A percentile compares a stretch with the other conserved stretches of the same genome.
phyloP scores from a whole-genome alignment of 2,329 filamentous ascomycete genomes.

The Calycina herbarum region DNA sequence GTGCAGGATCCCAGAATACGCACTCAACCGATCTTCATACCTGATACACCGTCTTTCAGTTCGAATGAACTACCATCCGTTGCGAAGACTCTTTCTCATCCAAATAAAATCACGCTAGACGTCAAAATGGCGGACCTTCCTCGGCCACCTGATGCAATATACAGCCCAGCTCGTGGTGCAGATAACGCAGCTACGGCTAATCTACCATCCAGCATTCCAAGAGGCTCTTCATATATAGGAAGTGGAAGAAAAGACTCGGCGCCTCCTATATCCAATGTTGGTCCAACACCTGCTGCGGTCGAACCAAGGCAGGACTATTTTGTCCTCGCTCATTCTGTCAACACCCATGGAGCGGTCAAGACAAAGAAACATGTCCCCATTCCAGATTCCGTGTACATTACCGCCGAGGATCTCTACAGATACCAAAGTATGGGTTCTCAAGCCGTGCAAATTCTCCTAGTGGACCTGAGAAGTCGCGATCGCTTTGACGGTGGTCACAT shows the following conservation, averaged over 20 bases:
- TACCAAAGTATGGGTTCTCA: constrained; percentile 58
- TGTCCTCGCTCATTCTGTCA: constrained; percentile 20
- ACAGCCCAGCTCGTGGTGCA: constrained; percentile 36
- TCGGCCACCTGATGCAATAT: constrained; percentile 39
- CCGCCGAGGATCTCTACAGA: constrained; percentile 66
- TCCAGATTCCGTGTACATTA: constrained; percentile 30
- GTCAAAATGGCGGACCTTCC: constrained; percentile 36
- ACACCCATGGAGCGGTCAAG: constrained; percentile 14
- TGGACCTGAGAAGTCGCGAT: constrained; percentile 80
- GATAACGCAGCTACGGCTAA: constrained; percentile 29
- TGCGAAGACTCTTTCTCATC: constrained; percentile 24
- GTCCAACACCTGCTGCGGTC: constrained; percentile 24
- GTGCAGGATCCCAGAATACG: constrained; percentile 55
- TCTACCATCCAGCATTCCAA: constrained; percentile 30
- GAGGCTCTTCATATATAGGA: constrained; percentile 29
- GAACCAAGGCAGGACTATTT: constrained; percentile 32
- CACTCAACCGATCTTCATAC: constrained; percentile 47
- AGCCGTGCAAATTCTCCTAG: constrained; percentile 69
- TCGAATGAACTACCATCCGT: constrained; percentile 36
- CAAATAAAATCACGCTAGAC: constrained; percentile 26
- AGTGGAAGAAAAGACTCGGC: constrained; percentile 28
- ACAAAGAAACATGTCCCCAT: constrained; percentile 17
- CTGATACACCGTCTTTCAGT: constrained; percentile 34
- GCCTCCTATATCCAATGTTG: constrained; percentile 30
- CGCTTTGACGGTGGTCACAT: constrained; percentile 90